These are phyloP conservation scores for Chimonanthus salicifolius DNA, from an alignment of 164 flowering plant species.

Conservation along the genomic window DNA sequence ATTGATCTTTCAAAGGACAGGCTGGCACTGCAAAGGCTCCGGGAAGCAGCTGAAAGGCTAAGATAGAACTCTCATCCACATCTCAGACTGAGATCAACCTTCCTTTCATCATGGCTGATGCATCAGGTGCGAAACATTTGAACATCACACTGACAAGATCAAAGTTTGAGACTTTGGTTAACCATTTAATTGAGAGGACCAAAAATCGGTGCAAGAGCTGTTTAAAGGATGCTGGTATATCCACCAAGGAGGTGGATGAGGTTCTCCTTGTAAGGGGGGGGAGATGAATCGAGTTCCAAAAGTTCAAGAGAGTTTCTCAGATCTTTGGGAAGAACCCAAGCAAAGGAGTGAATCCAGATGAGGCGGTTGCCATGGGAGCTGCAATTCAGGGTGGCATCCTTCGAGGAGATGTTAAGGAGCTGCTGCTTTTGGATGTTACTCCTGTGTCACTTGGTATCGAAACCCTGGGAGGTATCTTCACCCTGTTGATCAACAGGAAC, in stretches of 20 bases:
- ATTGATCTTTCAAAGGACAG: conserved; percentile 63
- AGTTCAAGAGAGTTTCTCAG: conserved; percentile 52
- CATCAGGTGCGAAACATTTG: conserved; percentile 73
- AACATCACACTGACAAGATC: conserved; percentile 55
- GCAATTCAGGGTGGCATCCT: conserved; percentile 74
- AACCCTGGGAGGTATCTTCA: conserved; percentile 62
- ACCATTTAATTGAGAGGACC: conserved; percentile 50
- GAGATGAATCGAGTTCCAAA: conserved; percentile 75
- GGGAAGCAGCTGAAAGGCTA: conserved; percentile 79
- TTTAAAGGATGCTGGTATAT: conserved; percentile 59
- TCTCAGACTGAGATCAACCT: conserved; percentile 72
- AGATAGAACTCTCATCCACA: conserved; percentile 71
- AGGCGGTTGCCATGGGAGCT: conserved; percentile 79
- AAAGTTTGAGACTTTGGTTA: conserved; percentile 53
- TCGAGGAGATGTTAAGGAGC: conserved; percentile 67
- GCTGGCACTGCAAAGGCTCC: conserved; percentile 66
- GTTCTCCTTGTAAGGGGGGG: conserved; percentile 73
- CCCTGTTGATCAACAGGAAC: conserved; percentile 54
- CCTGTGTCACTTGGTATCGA: conserved; percentile 69
- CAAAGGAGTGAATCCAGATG: conserved; percentile 74
- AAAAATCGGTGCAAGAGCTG: conserved; percentile 53
- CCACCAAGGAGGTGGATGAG: conserved; percentile 56
- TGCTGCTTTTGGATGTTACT: conserved; percentile 64
- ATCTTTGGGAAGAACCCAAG: conserved; percentile 64
- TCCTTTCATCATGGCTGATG: conserved; percentile 77